A percentile compares a stretch with the other conserved stretches of the same genome.
These are phyloP conservation scores for Hygrophila difformis DNA, from an alignment of 257 asterid species.

Conservation along the genomic window DNA sequence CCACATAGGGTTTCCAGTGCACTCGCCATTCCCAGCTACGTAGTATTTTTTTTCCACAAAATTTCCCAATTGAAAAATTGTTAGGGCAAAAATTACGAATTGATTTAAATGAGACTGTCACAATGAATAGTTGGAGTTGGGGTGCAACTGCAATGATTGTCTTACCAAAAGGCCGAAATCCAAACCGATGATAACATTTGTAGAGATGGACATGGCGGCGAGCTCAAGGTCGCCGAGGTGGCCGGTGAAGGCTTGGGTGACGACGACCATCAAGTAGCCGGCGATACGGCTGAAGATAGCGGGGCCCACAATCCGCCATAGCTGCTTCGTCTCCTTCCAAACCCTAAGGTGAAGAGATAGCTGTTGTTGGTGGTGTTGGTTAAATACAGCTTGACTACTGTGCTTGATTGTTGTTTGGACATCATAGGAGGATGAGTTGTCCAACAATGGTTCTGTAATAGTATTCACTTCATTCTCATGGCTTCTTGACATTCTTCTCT, in stretches of 20 bases:
- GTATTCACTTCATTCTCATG: no score
- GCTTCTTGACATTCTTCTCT: no score
- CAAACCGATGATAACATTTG: constrained; percentile 58
- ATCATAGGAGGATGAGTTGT: constrained; percentile 11
- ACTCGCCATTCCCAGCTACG: constrained; percentile 91
- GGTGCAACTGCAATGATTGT: not conserved
- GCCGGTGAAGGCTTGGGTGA: constrained; percentile 82
- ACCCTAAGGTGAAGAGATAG: constrained; percentile 16
- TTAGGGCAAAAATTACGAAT: no score
- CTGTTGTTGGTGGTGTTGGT: constrained; percentile 9
- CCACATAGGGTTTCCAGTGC: constrained; percentile 84
- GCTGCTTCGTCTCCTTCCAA: constrained; percentile 66
- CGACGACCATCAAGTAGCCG: constrained; percentile 54
- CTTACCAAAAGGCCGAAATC: constrained; percentile 65
- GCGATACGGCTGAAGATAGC: constrained; percentile 66
- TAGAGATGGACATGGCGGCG: constrained; percentile 68
- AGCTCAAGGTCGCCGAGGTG: constrained; percentile 80
- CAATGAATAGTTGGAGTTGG: no score
- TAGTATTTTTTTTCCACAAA: no score
- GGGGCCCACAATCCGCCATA: constrained; percentile 76
- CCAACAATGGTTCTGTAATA: constrained; percentile 34
- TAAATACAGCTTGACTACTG: not conserved
- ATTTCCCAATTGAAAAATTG: no score
- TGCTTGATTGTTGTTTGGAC: not conserved
- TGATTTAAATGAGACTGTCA: no score